phyloP scores from a whole-genome alignment of 2,329 filamentous ascomycete species.

The Byssoonygena ceratinophila region DNA sequence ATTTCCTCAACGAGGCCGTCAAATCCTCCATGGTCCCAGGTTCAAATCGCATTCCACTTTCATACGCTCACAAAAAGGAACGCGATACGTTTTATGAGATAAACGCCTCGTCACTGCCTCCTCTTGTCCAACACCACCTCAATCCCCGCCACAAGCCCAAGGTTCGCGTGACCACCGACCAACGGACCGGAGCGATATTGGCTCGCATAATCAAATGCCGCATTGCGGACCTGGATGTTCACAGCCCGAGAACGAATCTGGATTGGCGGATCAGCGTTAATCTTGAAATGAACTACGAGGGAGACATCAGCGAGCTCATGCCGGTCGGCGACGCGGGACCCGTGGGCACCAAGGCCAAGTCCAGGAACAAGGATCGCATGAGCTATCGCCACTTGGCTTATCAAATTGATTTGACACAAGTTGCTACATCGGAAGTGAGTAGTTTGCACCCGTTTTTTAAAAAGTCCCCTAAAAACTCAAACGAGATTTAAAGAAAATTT shows the following conservation, averaged over 20 bases:
- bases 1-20: slow-evolving; percentile 65
- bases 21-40: slow-evolving; percentile 40
- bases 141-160: slow-evolving; percentile 50
- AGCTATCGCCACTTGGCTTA: slow-evolving; percentile 83
- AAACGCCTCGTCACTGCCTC: slow-evolving; percentile 52
- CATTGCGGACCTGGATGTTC: slow-evolving; percentile 78
- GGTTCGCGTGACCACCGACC: slow-evolving; percentile 66
- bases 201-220: slow-evolving; percentile 85
- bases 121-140: slow-evolving; percentile 52
- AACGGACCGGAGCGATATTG: slow-evolving; percentile 57
- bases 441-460: neutral
- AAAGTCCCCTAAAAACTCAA: no score
- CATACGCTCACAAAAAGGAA: slow-evolving; percentile 74
- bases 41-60: slow-evolving; percentile 39
- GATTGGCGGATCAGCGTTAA: slow-evolving; percentile 94
- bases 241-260: slow-evolving; percentile 63
- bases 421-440: slow-evolving; percentile 47
- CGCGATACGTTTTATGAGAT: slow-evolving; percentile 76
- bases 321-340: slow-evolving; percentile 33
- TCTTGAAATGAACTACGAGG: slow-evolving; percentile 79
- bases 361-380: slow-evolving; percentile 78
- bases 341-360: slow-evolving; percentile 34
- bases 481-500: no score
- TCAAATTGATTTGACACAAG: slow-evolving; percentile 87
- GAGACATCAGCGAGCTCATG: slow-evolving; percentile 48